Percentiles rank a stretch among this genome's conserved stretches.
phyloP scores from a whole-genome alignment of 1,284 basidiomycete genomes.

The Rhodotorula glutinis region DNA sequence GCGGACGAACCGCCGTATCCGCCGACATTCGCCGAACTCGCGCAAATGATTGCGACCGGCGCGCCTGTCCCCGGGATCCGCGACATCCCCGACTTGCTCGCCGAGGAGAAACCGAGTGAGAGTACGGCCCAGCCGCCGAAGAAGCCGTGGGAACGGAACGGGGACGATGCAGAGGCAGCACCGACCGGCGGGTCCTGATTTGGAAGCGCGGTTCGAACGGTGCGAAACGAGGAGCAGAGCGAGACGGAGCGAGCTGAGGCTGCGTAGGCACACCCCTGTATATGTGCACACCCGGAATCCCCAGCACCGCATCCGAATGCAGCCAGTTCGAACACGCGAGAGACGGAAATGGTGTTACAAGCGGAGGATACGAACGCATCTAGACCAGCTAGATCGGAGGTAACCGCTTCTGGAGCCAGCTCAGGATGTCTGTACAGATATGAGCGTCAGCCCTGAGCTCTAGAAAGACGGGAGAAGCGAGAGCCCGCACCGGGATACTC shows the following conservation, averaged over 20 bases:
- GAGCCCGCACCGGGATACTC: background rate
- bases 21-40: constrained; percentile 41
- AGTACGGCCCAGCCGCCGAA: constrained; percentile 5
- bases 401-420: background rate
- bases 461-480: background rate
- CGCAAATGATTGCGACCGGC: constrained; percentile 40
- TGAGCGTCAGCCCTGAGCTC: too few species aligned
- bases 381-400: background rate
- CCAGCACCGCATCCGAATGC: too few species aligned
- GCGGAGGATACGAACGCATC: too few species aligned
- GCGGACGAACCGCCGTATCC: constrained; percentile 37
- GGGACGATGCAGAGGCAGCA: too few species aligned
- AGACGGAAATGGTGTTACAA: background rate
- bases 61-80: constrained; percentile 41
- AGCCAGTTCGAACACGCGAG: too few species aligned
- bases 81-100: constrained; percentile 40
- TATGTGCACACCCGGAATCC: too few species aligned
- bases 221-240: background rate
- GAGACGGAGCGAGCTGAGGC: too few species aligned
- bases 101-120: constrained; percentile 30
- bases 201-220: too few species aligned
- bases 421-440: background rate
- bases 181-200: too few species aligned
- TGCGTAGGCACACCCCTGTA: too few species aligned
- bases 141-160: constrained; percentile 42